Evolutionary conservation across 192 early-diverging fungal species (phyloP).

Genomic region (Podila clonocystis): DNA sequence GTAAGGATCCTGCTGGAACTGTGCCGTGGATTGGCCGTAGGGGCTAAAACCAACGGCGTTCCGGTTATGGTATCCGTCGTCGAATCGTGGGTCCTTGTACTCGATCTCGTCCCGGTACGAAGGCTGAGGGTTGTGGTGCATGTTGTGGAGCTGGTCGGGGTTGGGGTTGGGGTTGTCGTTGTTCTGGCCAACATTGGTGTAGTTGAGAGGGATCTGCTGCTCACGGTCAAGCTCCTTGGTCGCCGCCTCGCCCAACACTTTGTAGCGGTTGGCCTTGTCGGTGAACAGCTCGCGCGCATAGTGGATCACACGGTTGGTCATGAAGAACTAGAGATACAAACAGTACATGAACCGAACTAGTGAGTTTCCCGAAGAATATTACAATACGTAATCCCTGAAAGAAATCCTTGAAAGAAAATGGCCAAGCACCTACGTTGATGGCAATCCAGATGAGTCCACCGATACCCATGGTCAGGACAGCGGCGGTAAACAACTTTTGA

Average conservation of each 20-base stretch:
- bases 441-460: slow-evolving; percentile 33
- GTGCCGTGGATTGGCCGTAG: slow-evolving; percentile 11
- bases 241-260: slow-evolving; percentile 41
- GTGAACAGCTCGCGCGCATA: slow-evolving; percentile 45
- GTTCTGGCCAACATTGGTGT: slow-evolving; percentile 33
- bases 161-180: slow-evolving; percentile 5
- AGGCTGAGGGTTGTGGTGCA: slow-evolving; percentile 10
- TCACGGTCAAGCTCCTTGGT: slow-evolving; percentile 43
- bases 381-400: background rate
- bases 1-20: slow-evolving; percentile 5
- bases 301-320: slow-evolving; percentile 52
- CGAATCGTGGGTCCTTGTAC: slow-evolving; percentile 26
- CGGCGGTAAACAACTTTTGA: slow-evolving; percentile 18
- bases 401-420: background rate
- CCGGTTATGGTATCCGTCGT: slow-evolving; percentile 10
- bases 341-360: background rate
- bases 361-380: background rate
- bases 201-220: slow-evolving; percentile 48
- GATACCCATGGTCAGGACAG: slow-evolving; percentile 20
- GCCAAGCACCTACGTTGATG: slow-evolving; percentile 21
- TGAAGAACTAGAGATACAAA: slow-evolving; percentile 21
- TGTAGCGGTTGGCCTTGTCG: slow-evolving; percentile 25
- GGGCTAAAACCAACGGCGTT: slow-evolving; percentile 20
- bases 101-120: slow-evolving; percentile 47
- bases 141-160: slow-evolving; percentile 9